Evolutionary conservation across 2,329 filamentous ascomycete genomes (phyloP).

Genomic region (Cytospora piceicola): DNA sequence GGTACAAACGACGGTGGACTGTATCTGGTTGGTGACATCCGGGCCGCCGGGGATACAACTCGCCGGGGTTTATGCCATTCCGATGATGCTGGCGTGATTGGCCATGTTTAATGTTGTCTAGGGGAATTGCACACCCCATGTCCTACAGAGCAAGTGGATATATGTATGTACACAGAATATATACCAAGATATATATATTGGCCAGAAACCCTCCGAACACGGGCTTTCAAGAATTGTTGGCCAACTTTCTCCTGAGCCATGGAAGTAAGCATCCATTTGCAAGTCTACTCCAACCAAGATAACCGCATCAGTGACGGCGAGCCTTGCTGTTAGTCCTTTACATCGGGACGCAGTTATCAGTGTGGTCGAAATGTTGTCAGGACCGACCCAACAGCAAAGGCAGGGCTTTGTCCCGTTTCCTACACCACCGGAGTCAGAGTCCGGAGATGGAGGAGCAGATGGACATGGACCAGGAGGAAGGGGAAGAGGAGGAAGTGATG

Average conservation of each 20-base stretch:
- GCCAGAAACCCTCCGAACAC: background rate
- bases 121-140: background rate
- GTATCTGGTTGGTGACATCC: slow-evolving; percentile 1
- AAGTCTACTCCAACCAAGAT: background rate
- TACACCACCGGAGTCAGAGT: background rate
- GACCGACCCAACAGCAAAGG: background rate
- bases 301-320: background rate
- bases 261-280: background rate
- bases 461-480: background rate
- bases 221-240: background rate
- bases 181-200: background rate
- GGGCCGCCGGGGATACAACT: background rate
- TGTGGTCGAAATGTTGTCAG: background rate
- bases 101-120: background rate
- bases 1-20: background rate
- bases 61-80: background rate
- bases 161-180: too few relatives aligned
- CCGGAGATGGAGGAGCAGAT: background rate
- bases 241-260: background rate
- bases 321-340: background rate
- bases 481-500: background rate
- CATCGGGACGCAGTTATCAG: background rate
- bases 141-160: background rate
- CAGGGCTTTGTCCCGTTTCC: background rate
- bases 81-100: background rate